phyloP scores from a whole-genome alignment of 768 basidiomycete species.

The Naganishia vishniacii region DNA sequence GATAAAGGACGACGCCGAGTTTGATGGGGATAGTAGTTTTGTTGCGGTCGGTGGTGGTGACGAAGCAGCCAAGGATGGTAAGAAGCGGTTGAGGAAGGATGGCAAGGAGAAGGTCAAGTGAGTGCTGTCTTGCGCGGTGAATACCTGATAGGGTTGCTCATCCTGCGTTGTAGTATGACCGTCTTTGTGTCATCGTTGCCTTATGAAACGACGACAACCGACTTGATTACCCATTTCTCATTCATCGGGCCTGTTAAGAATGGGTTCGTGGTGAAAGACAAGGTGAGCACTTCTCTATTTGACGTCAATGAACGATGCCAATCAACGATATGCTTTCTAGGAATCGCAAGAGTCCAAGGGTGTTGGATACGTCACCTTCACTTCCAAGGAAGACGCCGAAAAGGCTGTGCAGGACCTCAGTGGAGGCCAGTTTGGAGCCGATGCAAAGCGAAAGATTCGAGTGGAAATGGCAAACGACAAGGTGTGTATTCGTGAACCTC shows the following conservation, averaged over 20 bases:
- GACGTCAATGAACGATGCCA: too few relatives aligned
- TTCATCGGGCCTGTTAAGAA: conserved; percentile 89
- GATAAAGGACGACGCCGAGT: neutral
- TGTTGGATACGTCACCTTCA: conserved; percentile 92
- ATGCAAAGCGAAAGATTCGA: conserved; percentile 66
- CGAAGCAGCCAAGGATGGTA: conserved; percentile 10
- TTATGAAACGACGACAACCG: conserved; percentile 80
- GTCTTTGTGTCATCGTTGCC: conserved; percentile 91
- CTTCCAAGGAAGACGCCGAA: conserved; percentile 81
- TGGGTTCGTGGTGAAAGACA: conserved; percentile 85
- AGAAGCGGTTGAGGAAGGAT: conserved; percentile 10
- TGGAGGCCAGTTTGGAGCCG: conserved; percentile 57
- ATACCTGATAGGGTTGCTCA: too few relatives aligned
- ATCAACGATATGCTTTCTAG: neutral
- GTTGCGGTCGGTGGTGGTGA: conserved; percentile 1
- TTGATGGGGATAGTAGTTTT: conserved; percentile 11
- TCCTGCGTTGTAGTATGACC: conserved; percentile 53
- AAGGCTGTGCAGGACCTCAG: conserved; percentile 62
- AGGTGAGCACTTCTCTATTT: too few relatives aligned
- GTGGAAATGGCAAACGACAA: conserved; percentile 76
- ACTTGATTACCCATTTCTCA: conserved; percentile 87
- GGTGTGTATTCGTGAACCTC: conserved; percentile 52
- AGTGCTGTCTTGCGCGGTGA: too few relatives aligned
- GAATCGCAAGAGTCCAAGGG: conserved; percentile 64
- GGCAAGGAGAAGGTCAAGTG: conserved; percentile 30